These are phyloP conservation scores for Blastocystis hominis DNA, from an alignment of 352 stramenopile species.

Conservation along the genomic window DNA sequence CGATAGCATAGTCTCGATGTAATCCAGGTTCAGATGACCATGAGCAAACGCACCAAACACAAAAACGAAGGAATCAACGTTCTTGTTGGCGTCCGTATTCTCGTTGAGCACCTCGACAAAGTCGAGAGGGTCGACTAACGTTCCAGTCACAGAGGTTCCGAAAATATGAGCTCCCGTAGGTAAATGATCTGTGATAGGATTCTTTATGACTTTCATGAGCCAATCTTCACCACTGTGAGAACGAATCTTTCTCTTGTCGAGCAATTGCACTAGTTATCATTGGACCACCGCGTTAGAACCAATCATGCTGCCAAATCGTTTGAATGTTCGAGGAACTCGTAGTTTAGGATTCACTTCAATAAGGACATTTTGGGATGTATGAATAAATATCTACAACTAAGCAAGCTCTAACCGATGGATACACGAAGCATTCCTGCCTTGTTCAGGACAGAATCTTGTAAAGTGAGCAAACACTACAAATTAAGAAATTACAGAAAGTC, in stretches of 20 bases:
- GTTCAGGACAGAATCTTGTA: constrained; percentile 95
- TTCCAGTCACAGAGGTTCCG: constrained; percentile 22
- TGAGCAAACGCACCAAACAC: constrained; percentile 53
- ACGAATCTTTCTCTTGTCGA: constrained; percentile 99
- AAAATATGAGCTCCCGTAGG: constrained; percentile 74
- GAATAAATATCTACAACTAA: constrained; percentile 78
- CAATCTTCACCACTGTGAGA: constrained; percentile 79
- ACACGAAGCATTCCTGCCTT: constrained; percentile 91
- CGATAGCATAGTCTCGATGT: constrained; percentile 27
- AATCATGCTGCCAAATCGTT: constrained; percentile 88
- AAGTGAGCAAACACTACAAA: constrained; percentile 83
- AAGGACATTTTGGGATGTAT: constrained; percentile 87
- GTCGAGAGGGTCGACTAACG: not conserved
- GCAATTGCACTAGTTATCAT: constrained; percentile 81
- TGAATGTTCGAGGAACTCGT: constrained; percentile 94
- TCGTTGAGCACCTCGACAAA: not conserved
- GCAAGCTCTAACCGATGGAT: not conserved
- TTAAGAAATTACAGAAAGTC: not conserved
- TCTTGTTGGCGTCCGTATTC: not conserved
- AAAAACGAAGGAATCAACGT: not conserved
- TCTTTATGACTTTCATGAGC: constrained; percentile 97
- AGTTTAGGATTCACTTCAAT: constrained; percentile 95
- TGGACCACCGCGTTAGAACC: constrained; percentile 69
- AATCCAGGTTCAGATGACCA: constrained; percentile 28
- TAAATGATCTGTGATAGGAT: constrained; percentile 91